Conservation (phyloP, 352 stramenopile genomes). For the Elongisporangium undulatum region DNA sequence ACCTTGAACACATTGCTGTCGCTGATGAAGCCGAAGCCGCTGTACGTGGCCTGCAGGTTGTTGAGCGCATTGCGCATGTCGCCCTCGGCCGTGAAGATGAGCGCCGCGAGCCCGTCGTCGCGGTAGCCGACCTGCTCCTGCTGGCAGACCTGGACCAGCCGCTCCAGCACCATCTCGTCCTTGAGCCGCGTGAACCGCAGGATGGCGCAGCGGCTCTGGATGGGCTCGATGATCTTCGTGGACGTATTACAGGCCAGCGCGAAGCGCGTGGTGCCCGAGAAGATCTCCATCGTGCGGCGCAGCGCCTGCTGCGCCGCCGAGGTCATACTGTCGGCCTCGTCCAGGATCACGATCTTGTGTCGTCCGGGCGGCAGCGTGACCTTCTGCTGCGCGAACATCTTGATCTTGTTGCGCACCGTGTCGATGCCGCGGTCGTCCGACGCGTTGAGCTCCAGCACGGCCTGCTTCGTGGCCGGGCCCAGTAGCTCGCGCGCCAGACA, state of each 20-base stretch:
- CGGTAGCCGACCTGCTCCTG: conserved; percentile 85
- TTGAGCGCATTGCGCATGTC: conserved; percentile 99
- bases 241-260: conserved; percentile 98
- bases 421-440: conserved; percentile 94
- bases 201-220: conserved; percentile 98
- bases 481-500: conserved; percentile 89
- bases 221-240: conserved; percentile 99
- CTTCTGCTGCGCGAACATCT: conserved; percentile 99
- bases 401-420: conserved; percentile 96
- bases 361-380: conserved; percentile 88
- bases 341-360: conserved; percentile 99
- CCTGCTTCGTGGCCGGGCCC: conserved; percentile 74
- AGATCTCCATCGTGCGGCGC: conserved; percentile 98
- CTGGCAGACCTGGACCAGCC: conserved; percentile 92
- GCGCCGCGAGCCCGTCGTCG: conserved; percentile 93
- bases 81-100: conserved; percentile 99
- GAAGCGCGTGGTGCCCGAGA: conserved; percentile 97
- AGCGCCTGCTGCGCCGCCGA: conserved; percentile 96
- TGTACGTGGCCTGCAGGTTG: conserved; percentile 97
- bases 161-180: conserved; percentile 95
- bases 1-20: conserved; percentile 96
- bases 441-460: conserved; percentile 98
- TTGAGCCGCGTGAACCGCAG: conserved; percentile 95
- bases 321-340: conserved; percentile 99
- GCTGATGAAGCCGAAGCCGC: conserved; percentile 94